Evolutionary conservation across 2,329 filamentous ascomycete genomes (phyloP), one percentile per base, ranked within the genome.

Genomic region (Daldinia eschscholtzii): DNA sequence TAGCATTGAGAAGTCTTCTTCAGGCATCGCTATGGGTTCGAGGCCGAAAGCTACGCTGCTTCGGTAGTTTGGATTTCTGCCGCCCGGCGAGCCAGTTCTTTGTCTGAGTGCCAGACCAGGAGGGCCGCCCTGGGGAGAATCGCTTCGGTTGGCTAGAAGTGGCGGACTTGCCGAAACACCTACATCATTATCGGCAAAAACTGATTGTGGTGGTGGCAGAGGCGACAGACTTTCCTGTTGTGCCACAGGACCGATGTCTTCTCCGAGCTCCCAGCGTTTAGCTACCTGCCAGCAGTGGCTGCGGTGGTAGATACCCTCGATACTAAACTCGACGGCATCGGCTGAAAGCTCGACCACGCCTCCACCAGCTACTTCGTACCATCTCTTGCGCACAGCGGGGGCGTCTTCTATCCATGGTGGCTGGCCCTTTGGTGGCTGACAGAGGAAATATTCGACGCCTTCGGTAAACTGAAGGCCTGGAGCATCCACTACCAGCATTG

Each of bases 381-480:
- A 93, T 75, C 89, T 88, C 81, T 89, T 89, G 73, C 87, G 86
- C 13, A 91, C 86, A 55, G 88, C 83, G 37, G 85, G 83, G 41
- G 88, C 87, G 60, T 91, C 91, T 61, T 89, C 87, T 52, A 90
- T 84, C 93, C 93, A 96, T 0, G 93, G 92, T 0, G 89, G 84
- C 61, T 90, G 89, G 18, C 90, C 91, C 75, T 92, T 87, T 0
- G 92, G 90, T 3, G 92, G 88, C 76, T 93, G 86, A 78, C 92
- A 94, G 30, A 95, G 83, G 82, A 95, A 96, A 80, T 95, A 93
- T 78, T 95, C 93, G 2, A 93, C 91, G 1, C 87, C 90, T 57
- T 93, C 88, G 0, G 88, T 91, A 77, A 86, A 90, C 61, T 86
- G 86, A 50, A 94, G 81, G 9, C 87, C 89, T 0, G 91, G 91